Percentiles rank a stretch among this genome's conserved stretches.
Evolutionary conservation across 306 rosid species (phyloP).

Genomic region (Trifolium dubium): DNA sequence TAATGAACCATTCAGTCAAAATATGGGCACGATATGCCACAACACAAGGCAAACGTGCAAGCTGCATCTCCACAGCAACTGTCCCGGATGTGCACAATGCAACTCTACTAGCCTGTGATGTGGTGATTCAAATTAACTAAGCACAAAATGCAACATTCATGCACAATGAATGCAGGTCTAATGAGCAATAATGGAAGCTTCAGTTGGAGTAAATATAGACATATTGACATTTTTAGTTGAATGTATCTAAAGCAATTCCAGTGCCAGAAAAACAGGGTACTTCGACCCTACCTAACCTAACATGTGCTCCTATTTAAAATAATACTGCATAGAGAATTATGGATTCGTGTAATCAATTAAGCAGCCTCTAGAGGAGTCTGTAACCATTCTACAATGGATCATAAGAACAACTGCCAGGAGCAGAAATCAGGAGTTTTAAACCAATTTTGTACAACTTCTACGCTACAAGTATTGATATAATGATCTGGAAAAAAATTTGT

Average conservation of each 20-base stretch:
- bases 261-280: not conserved
- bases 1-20: conserved; percentile 79
- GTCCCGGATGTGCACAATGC: conserved; percentile 95
- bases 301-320: conserved; percentile 7
- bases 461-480: not conserved
- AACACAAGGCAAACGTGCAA: conserved; percentile 82
- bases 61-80: conserved; percentile 79
- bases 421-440: conserved; percentile 6
- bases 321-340: not conserved
- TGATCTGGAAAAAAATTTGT: not conserved
- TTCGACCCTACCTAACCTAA: conserved; percentile 3
- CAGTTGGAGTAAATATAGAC: not conserved
- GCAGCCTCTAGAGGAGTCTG: conserved; percentile 1
- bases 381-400: conserved; percentile 7
- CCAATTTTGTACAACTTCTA: not conserved
- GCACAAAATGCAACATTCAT: conserved; percentile 25
- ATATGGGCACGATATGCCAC: conserved; percentile 89
- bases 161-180: conserved; percentile 5
- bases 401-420: conserved; percentile 5
- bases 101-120: conserved; percentile 79
- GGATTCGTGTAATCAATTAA: not conserved
- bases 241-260: not conserved
- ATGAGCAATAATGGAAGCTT: not conserved
- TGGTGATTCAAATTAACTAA: conserved; percentile 34
- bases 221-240: conserved; percentile 23